A percentile compares a stretch with the other conserved stretches of the same genome.
These are phyloP conservation scores for Phytophthora parvispora DNA, from an alignment of 352 stramenopile genomes.

Conservation along the genomic window DNA sequence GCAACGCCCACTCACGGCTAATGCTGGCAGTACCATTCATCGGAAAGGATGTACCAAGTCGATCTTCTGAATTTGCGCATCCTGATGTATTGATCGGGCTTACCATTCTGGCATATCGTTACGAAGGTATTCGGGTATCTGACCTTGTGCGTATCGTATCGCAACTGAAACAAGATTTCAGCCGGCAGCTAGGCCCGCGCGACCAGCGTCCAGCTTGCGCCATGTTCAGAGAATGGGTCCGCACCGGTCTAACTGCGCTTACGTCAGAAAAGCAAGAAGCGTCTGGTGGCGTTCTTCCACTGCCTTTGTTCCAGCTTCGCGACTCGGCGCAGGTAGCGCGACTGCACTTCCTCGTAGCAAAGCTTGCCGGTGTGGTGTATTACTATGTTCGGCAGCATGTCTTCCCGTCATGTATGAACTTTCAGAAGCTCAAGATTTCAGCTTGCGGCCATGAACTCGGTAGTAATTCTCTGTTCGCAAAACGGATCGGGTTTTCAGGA, in stretches of 20 bases:
- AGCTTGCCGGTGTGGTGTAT: conserved; percentile 95
- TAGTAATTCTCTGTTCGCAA: conserved; percentile 98
- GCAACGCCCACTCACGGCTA: conserved; percentile 97
- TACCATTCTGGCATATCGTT: conserved; percentile 93
- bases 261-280: conserved; percentile 35
- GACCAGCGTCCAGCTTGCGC: conserved; percentile 82
- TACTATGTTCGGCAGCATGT: conserved; percentile 99
- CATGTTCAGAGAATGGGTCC: conserved; percentile 86
- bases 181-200: conserved; percentile 82
- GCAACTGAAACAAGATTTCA: conserved; percentile 91
- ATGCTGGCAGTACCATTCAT: conserved; percentile 99
- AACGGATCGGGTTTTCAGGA: conserved; percentile 98
- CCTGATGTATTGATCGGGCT: conserved; percentile 97
- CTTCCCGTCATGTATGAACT: conserved; percentile 99
- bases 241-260: conserved; percentile 48
- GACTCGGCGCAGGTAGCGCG: conserved; percentile 97
- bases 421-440: conserved; percentile 99
- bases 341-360: conserved; percentile 96
- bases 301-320: conserved; percentile 98
- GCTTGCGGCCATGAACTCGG: conserved; percentile 99
- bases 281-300: conserved; percentile 82
- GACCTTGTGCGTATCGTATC: conserved; percentile 91
- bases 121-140: conserved; percentile 89
- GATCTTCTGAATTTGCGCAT: conserved; percentile 99
- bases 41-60: conserved; percentile 99